phyloP scores from a whole-genome alignment of 1,284 basidiomycete species.

The Athelia sp. region DNA sequence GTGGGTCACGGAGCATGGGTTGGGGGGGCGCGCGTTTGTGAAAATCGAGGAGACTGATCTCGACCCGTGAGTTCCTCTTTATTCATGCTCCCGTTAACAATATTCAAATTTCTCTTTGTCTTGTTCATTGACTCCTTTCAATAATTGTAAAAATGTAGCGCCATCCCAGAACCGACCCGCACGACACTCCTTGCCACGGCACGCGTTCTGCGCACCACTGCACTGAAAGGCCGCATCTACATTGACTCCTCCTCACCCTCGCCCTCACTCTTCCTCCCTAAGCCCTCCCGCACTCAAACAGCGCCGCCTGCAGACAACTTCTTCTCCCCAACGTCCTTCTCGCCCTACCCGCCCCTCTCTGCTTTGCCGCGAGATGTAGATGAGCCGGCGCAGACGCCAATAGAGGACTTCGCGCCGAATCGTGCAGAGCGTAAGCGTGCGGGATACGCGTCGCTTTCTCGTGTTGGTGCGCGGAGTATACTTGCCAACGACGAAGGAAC shows the following conservation, averaged over 20 bases:
- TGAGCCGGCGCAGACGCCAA: no score
- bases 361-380: no score
- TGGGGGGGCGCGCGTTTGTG: slow-evolving; percentile 2
- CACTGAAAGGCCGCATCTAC: slow-evolving; percentile 19
- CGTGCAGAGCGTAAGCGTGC: no score
- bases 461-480: slow-evolving; percentile 24
- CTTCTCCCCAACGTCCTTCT: no score
- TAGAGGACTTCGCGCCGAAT: no score
- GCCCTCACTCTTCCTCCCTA: slow-evolving; percentile 11
- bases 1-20: neutral
- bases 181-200: slow-evolving; percentile 17
- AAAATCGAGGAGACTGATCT: neutral
- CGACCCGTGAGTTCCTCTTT: no score
- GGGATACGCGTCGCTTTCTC: slow-evolving; percentile 9
- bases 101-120: no score
- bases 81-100: no score
- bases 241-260: slow-evolving; percentile 16
- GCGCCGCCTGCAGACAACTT: slow-evolving; percentile 12
- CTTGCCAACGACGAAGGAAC: slow-evolving; percentile 12
- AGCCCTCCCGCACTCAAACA: slow-evolving; percentile 10
- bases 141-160: no score
- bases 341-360: no score
- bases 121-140: no score
- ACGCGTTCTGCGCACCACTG: slow-evolving; percentile 19
- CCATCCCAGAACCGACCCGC: slow-evolving; percentile 16